A percentile compares a stretch with the other conserved stretches of the same genome.
Conservation (phyloP, 345 rosid species). For the Reutealis trisperma region DNA sequence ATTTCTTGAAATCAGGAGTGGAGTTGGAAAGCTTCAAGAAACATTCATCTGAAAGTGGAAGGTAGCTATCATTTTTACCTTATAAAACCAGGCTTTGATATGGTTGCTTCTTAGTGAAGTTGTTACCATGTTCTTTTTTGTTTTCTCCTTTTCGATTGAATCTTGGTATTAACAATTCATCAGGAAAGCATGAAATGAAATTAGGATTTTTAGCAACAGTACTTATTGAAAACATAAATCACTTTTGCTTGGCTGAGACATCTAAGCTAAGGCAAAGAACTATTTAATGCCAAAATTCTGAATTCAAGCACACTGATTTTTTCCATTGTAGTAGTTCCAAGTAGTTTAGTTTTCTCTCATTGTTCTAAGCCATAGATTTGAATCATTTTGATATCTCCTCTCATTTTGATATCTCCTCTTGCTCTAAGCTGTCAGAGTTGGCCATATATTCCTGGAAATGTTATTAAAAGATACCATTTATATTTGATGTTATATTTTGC, state of each 20-base stretch:
- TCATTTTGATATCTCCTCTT: not conserved
- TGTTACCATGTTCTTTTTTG: not conserved
- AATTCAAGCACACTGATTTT: not conserved
- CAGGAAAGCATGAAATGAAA: not conserved
- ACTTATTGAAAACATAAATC: not conserved
- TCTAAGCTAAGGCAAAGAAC: not conserved
- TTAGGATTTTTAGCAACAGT: not conserved
- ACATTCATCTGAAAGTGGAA: constrained; percentile 65
- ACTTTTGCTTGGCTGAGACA: not conserved
- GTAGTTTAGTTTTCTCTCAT: not conserved
- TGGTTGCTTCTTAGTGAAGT: constrained; percentile 4
- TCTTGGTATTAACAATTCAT: constrained; percentile 1
- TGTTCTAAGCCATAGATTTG: not conserved
- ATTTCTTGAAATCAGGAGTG: constrained; percentile 66
- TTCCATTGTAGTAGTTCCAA: not conserved
- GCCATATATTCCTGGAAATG: not conserved
- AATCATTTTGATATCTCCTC: not conserved
- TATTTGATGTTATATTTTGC: not conserved
- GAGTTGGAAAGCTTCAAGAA: constrained; percentile 65
- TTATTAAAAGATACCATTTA: not conserved
- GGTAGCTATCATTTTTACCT: constrained; percentile 45
- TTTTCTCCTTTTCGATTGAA: constrained; percentile 9
- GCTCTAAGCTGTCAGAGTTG: not conserved
- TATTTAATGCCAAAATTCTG: not conserved
- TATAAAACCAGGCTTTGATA: constrained; percentile 13